These are phyloP conservation scores for Kernera saxatilis DNA, from an alignment of 345 rosid genomes.

Conservation along the genomic window DNA sequence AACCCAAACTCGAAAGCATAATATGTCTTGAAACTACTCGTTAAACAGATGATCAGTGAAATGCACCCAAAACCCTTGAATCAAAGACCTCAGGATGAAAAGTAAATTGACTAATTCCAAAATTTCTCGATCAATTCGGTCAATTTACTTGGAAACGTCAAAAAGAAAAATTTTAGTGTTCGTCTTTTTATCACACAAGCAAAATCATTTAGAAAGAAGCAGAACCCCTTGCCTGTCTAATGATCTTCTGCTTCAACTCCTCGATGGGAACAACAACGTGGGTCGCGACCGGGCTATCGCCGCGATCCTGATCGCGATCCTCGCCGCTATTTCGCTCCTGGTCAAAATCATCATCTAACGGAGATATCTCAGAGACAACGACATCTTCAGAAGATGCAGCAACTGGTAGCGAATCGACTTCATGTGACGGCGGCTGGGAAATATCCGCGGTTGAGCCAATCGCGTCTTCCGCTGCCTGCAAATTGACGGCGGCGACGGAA, in stretches of 20 bases:
- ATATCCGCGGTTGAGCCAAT: neutral
- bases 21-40: too few species aligned
- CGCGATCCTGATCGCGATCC: conserved; percentile 34
- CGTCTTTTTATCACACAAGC: neutral
- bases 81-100: too few species aligned
- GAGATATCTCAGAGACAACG: conserved; percentile 18
- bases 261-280: conserved; percentile 30
- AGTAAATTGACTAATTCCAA: neutral
- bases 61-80: neutral
- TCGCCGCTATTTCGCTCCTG: conserved; percentile 22
- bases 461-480: neutral
- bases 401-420: conserved; percentile 26
- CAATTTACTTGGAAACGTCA: neutral
- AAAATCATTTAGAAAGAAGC: neutral
- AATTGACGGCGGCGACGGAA: conserved; percentile 17
- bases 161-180: neutral
- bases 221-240: conserved; percentile 46
- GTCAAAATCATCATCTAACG: conserved; percentile 41
- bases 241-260: conserved; percentile 57
- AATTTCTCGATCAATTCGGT: neutral
- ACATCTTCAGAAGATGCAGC: conserved; percentile 37
- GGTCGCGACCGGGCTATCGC: conserved; percentile 17
- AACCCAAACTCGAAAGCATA: neutral
- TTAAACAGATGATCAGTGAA: neutral
- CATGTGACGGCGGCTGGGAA: conserved; percentile 9